Conservation (phyloP, 768 basidiomycete species). For the Auricularia sp. region DNA sequence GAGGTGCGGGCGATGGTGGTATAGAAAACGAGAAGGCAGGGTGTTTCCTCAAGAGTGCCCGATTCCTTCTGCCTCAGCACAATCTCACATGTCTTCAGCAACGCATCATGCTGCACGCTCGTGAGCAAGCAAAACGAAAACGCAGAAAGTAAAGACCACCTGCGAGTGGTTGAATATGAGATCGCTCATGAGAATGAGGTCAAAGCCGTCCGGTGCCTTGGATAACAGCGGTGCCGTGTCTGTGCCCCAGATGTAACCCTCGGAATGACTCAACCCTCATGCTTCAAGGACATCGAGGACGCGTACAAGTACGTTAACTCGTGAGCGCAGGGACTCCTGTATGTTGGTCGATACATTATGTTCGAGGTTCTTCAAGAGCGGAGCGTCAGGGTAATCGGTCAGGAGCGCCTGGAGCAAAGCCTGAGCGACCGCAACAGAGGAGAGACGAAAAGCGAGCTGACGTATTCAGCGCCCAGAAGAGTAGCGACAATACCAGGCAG, state of each 20-base stretch:
- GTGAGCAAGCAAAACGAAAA: slow-evolving; percentile 4
- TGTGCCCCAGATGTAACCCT: slow-evolving; percentile 80
- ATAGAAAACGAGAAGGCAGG: slow-evolving; percentile 71
- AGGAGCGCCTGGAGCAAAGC: slow-evolving; percentile 49
- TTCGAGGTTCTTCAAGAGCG: slow-evolving; percentile 64
- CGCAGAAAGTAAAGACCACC: slow-evolving; percentile 29
- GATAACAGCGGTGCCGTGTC: slow-evolving; percentile 6
- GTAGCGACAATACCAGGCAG: slow-evolving; percentile 72
- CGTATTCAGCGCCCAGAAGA: slow-evolving; percentile 60
- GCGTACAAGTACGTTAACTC: slow-evolving; percentile 17
- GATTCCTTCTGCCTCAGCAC: neutral
- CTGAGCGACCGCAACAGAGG: neutral
- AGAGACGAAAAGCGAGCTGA: slow-evolving; percentile 20
- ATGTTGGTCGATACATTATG: slow-evolving; percentile 60
- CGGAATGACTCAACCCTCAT: neutral
- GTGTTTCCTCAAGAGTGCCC: slow-evolving; percentile 15
- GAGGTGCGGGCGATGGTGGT: slow-evolving; percentile 82
- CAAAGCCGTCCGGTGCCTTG: slow-evolving; percentile 36
- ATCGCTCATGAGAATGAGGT: slow-evolving; percentile 83
- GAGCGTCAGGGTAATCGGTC: slow-evolving; percentile 85
- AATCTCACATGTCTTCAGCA: slow-evolving; percentile 64
- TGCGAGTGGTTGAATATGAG: slow-evolving; percentile 93
- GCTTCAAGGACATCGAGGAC: neutral
- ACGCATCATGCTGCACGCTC: slow-evolving; percentile 57
- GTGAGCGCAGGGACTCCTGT: too few relatives aligned